These are phyloP conservation scores for Kalmusia sp. DNA, from an alignment of 2,329 filamentous ascomycete species.

Conservation along the genomic window DNA sequence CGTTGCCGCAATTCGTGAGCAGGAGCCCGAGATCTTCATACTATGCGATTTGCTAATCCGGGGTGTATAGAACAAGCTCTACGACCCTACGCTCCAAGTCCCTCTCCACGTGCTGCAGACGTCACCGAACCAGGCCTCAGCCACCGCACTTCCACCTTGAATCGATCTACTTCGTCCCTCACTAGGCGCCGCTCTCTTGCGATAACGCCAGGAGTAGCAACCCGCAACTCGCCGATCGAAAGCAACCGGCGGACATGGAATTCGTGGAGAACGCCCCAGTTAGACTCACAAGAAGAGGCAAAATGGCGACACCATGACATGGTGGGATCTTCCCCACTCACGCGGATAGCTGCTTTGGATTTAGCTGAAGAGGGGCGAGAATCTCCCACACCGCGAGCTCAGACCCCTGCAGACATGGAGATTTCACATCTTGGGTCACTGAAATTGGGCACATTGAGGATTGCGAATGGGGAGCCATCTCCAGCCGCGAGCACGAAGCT, in stretches of 20 bases:
- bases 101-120: slow-evolving; percentile 7
- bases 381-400: slow-evolving; percentile 31
- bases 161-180: slow-evolving; percentile 35
- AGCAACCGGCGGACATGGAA: slow-evolving; percentile 43
- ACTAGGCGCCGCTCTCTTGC: slow-evolving; percentile 49
- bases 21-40: slow-evolving; percentile 1
- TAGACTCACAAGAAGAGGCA: slow-evolving; percentile 31
- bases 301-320: slow-evolving; percentile 39
- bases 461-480: slow-evolving; percentile 57
- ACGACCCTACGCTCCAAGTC: slow-evolving; percentile 22
- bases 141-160: slow-evolving; percentile 27
- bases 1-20: slow-evolving; percentile 51
- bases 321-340: slow-evolving; percentile 28
- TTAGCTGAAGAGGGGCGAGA: slow-evolving; percentile 30
- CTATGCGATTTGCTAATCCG: slow-evolving; percentile 15
- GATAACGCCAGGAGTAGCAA: slow-evolving; percentile 49
- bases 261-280: slow-evolving; percentile 36
- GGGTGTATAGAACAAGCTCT: slow-evolving; percentile 35
- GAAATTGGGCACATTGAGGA: slow-evolving; percentile 52
- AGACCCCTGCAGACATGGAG: slow-evolving; percentile 52
- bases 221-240: slow-evolving; percentile 40
- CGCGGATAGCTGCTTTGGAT: slow-evolving; percentile 28
- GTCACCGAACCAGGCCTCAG: slow-evolving; percentile 25
- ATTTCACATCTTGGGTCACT: slow-evolving; percentile 52
- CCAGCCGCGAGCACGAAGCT: slow-evolving; percentile 49